These are phyloP conservation scores for Brassica nigra DNA, from an alignment of 345 rosid species.

Conservation along the genomic window DNA sequence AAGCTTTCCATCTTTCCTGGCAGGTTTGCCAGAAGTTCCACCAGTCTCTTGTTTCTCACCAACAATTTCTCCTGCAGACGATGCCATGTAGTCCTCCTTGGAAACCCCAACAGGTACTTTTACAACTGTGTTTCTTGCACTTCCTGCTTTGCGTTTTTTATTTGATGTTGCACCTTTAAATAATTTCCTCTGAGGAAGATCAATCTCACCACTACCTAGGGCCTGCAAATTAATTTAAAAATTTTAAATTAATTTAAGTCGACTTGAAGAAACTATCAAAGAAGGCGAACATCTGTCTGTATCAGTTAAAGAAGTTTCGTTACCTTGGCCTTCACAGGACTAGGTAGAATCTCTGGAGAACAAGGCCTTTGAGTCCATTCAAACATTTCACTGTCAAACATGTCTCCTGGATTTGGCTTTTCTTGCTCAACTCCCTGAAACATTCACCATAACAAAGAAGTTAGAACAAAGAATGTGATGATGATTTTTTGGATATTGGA, in stretches of 20 bases:
- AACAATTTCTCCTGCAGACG: constrained; percentile 25
- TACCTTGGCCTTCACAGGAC: constrained; percentile 63
- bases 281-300: constrained; percentile 1
- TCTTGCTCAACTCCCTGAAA: constrained; percentile 54
- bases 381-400: constrained; percentile 73
- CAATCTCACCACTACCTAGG: constrained; percentile 23
- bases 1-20: constrained; percentile 37
- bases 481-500: background rate
- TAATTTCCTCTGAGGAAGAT: constrained; percentile 25
- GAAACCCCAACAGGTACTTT: constrained; percentile 23
- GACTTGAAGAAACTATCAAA: background rate
- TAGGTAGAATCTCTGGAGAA: constrained; percentile 76
- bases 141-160: constrained; percentile 21
- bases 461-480: background rate
- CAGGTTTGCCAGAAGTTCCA: constrained; percentile 22
- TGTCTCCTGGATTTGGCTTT: constrained; percentile 41
- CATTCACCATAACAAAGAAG: constrained; percentile 8
- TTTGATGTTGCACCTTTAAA: constrained; percentile 27
- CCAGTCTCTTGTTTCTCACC: constrained; percentile 12
- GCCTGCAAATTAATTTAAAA: constrained; percentile 39
- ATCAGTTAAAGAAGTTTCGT: background rate
- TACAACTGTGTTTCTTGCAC: constrained; percentile 20
- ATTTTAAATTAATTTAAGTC: constrained; percentile 14
- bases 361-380: constrained; percentile 86
- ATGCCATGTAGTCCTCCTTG: constrained; percentile 13